phyloP scores from a whole-genome alignment of 2,329 filamentous ascomycete species.

The Fusarium mangiferae region DNA sequence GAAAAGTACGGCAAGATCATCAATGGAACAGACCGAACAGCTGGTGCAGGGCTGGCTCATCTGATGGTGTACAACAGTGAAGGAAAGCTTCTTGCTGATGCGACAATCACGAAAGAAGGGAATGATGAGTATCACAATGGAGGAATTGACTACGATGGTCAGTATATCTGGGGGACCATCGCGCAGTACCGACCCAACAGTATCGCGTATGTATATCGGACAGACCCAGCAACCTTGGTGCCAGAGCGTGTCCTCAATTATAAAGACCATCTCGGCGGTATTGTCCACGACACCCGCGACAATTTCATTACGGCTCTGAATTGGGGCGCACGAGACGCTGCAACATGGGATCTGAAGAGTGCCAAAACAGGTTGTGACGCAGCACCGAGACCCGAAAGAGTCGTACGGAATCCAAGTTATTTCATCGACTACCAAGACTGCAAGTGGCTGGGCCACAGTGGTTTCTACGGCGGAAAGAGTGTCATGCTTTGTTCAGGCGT shows the following conservation, averaged over 20 bases:
- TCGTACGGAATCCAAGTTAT: constrained; percentile 53
- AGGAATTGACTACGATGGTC: constrained; percentile 60
- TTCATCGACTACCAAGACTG: constrained; percentile 64
- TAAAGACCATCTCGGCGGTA: constrained; percentile 58
- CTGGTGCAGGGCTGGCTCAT: constrained; percentile 57
- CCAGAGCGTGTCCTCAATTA: constrained; percentile 50
- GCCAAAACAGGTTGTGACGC: constrained; percentile 30
- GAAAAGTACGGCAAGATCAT: constrained; percentile 55
- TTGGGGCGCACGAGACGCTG: constrained; percentile 58
- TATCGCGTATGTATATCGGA: constrained; percentile 55
- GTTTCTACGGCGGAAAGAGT: constrained; percentile 48
- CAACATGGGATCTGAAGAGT: constrained; percentile 47
- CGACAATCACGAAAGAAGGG: constrained; percentile 52
- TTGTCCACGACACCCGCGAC: constrained; percentile 53
- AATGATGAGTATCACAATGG: constrained; percentile 58
- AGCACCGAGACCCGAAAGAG: constrained; percentile 22
- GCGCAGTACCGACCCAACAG: constrained; percentile 60
- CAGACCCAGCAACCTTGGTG: constrained; percentile 51
- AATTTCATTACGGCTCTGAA: constrained; percentile 54
- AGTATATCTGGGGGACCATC: constrained; percentile 58
- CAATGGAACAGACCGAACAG: constrained; percentile 61
- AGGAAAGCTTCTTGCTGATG: constrained; percentile 56
- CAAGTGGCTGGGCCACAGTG: constrained; percentile 58
- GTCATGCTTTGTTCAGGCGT: constrained; percentile 62
- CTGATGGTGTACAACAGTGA: constrained; percentile 56